Evolutionary conservation across 306 rosid genomes (phyloP).

Genomic region (Biancaea sappan): DNA sequence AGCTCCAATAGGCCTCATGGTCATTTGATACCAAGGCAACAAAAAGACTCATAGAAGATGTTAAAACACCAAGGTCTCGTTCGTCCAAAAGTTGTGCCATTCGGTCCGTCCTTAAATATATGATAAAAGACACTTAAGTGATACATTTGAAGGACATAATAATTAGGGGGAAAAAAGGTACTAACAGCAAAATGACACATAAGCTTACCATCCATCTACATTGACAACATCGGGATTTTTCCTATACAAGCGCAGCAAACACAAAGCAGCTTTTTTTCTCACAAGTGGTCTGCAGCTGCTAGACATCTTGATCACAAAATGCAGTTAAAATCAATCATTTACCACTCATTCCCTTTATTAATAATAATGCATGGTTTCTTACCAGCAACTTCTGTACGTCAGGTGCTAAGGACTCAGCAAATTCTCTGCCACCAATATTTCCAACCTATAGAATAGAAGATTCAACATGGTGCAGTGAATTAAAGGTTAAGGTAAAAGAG

Average conservation of each 20-base stretch:
- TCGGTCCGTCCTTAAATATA: constrained; percentile 59
- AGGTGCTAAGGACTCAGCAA: constrained; percentile 81
- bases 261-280: constrained; percentile 77
- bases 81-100: constrained; percentile 86
- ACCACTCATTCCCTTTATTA: neutral
- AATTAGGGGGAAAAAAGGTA: neutral
- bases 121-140: constrained; percentile 12
- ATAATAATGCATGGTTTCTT: constrained; percentile 37
- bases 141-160: constrained; percentile 1
- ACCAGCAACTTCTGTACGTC: constrained; percentile 83
- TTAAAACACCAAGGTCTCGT: constrained; percentile 82
- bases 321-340: constrained; percentile 29
- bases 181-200: constrained; percentile 22
- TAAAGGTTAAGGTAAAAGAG: constrained; percentile 1
- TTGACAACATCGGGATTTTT: constrained; percentile 87
- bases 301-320: constrained; percentile 55
- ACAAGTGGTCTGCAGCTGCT: constrained; percentile 89
- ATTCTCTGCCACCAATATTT: constrained; percentile 86
- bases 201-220: constrained; percentile 76
- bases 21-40: constrained; percentile 72
- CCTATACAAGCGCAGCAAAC: constrained; percentile 76
- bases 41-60: constrained; percentile 85
- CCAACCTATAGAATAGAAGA: constrained; percentile 61
- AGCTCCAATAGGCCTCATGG: constrained; percentile 75
- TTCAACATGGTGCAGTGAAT: constrained; percentile 1